Evolutionary conservation across 257 asterid genomes (phyloP).

Genomic region (Solanum pennellii): DNA sequence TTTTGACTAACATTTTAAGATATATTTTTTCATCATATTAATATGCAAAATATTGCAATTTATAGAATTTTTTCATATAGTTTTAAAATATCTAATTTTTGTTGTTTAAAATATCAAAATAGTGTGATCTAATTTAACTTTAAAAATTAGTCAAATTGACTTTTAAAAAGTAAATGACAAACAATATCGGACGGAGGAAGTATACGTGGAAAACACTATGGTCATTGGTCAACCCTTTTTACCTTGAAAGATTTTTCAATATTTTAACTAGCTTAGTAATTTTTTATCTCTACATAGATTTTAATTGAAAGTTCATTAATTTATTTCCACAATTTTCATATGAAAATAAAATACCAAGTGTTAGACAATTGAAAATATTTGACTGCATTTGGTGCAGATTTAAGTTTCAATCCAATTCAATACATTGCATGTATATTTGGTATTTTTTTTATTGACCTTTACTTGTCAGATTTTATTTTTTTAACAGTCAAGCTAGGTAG

Average conservation of each 20-base stretch:
- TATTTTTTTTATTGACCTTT: background rate
- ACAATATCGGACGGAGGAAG: no score
- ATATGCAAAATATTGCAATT: no score
- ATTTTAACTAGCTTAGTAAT: background rate
- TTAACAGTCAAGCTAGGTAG: rapidly evolving
- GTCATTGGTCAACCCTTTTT: background rate
- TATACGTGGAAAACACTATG: background rate
- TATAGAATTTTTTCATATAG: no score
- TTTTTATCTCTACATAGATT: background rate
- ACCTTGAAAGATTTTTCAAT: background rate
- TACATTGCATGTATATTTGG: background rate
- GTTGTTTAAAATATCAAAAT: no score
- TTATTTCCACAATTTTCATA: background rate
- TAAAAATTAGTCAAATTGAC: no score
- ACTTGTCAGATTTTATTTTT: background rate
- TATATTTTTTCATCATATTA: no score
- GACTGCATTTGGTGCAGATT: background rate
- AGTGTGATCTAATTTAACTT: no score
- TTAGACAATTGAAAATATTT: background rate
- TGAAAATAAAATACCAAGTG: background rate
- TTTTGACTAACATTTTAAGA: no score
- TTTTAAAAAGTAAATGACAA: no score
- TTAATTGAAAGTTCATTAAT: background rate
- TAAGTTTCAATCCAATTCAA: background rate
- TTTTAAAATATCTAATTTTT: no score